Evolutionary conservation across 129 eudicot species (phyloP).

Genomic region (carrot (Daucus carota)): DNA sequence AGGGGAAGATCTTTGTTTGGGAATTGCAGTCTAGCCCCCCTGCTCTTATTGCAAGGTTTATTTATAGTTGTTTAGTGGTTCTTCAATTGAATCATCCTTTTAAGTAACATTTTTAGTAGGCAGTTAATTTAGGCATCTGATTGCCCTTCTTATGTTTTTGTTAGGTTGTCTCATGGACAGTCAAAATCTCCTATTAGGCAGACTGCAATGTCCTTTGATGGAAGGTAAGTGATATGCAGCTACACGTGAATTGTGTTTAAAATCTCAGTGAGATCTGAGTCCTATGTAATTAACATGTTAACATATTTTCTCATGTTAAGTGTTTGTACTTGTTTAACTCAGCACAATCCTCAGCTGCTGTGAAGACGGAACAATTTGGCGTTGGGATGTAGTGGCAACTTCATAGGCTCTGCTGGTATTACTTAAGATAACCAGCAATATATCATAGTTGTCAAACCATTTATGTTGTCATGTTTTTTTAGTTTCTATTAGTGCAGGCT

Average conservation of each 20-base stretch:
- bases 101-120: not conserved
- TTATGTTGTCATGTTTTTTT: not conserved
- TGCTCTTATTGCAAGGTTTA: constrained; percentile 70
- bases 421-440: not conserved
- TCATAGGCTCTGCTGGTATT: constrained; percentile 19
- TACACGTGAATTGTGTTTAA: not conserved
- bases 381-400: constrained; percentile 93
- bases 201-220: constrained; percentile 96
- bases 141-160: constrained; percentile 9
- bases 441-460: not conserved
- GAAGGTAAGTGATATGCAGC: constrained; percentile 45
- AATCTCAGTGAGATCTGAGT: not conserved
- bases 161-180: constrained; percentile 77
- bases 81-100: not conserved
- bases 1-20: constrained; percentile 96
- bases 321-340: constrained; percentile 25
- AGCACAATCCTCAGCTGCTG: constrained; percentile 94
- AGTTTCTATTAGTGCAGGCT: not conserved
- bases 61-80: not conserved
- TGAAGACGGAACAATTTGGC: constrained; percentile 99
- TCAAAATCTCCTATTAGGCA: constrained; percentile 93
- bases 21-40: constrained; percentile 94
- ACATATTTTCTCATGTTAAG: not conserved
- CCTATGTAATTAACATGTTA: not conserved
- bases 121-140: not conserved